These are phyloP conservation scores for Nectriaceae sp. DNA, from an alignment of 2,329 filamentous ascomycete species.

Conservation along the genomic window DNA sequence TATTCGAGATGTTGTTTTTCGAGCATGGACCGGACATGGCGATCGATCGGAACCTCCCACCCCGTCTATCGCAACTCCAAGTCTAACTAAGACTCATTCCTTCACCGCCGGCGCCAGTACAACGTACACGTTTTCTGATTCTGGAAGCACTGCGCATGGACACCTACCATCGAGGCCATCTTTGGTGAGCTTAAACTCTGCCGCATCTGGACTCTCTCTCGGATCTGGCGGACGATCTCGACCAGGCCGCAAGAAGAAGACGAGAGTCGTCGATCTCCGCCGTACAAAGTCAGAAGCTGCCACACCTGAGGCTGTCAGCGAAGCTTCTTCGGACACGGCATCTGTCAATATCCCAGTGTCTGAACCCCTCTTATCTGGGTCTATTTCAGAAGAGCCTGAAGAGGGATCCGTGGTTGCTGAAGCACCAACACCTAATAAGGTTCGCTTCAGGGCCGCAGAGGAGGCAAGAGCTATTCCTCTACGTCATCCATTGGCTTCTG, in stretches of 20 bases:
- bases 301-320: slow-evolving; percentile 51
- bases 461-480: slow-evolving; percentile 10
- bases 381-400: slow-evolving; percentile 61
- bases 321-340: slow-evolving; percentile 53
- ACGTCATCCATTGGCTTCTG: slow-evolving; percentile 27
- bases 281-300: slow-evolving; percentile 57
- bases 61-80: slow-evolving; percentile 49
- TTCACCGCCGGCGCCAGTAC: slow-evolving; percentile 59
- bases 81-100: slow-evolving; percentile 64
- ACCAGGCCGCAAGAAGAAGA: slow-evolving; percentile 76
- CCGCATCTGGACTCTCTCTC: slow-evolving; percentile 63
- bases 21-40: slow-evolving; percentile 82
- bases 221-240: slow-evolving; percentile 63
- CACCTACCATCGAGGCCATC: slow-evolving; percentile 70
- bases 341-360: slow-evolving; percentile 63
- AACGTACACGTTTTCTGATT: slow-evolving; percentile 74
- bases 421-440: slow-evolving; percentile 36
- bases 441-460: slow-evolving; percentile 40
- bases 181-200: slow-evolving; percentile 61
- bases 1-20: slow-evolving; percentile 87
- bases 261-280: slow-evolving; percentile 79
- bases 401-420: slow-evolving; percentile 41
- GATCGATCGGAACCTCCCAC: slow-evolving; percentile 66
- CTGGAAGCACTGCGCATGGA: slow-evolving; percentile 63
- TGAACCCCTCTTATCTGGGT: slow-evolving; percentile 57